A percentile compares a stretch with the other conserved stretches of the same genome.
Evolutionary conservation across 2,329 filamentous ascomycete species (phyloP).

Genomic region (Talaromyces sp.): DNA sequence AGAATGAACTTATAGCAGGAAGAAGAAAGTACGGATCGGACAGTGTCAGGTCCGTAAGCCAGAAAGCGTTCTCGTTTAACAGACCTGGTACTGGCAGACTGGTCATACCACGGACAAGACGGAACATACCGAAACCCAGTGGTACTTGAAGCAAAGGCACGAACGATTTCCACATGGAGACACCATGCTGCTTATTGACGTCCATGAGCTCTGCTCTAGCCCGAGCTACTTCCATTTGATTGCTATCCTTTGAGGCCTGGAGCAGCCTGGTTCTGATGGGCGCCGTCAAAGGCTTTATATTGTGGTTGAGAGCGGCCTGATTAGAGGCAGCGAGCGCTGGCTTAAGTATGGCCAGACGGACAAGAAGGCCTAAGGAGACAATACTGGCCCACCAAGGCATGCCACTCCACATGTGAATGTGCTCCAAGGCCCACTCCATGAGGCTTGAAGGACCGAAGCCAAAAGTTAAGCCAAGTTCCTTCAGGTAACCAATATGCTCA

Average conservation of each 20-base stretch:
- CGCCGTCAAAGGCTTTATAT: constrained; percentile 60
- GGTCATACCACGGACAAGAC: constrained; percentile 73
- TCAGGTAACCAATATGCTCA: constrained; percentile 79
- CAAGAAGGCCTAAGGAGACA: constrained; percentile 62
- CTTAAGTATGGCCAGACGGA: constrained; percentile 68
- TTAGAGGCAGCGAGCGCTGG: constrained; percentile 66
- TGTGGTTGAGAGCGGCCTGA: constrained; percentile 62
- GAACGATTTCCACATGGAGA: constrained; percentile 56
- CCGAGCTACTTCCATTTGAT: constrained; percentile 53
- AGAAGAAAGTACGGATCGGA: constrained; percentile 78
- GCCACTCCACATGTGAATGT: constrained; percentile 74
- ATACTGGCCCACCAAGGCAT: constrained; percentile 84
- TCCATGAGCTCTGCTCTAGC: constrained; percentile 52
- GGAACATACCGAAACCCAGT: constrained; percentile 79
- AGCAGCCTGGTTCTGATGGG: constrained; percentile 62
- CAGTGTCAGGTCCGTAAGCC: constrained; percentile 77
- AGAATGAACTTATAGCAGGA: constrained; percentile 62
- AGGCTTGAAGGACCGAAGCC: constrained; percentile 76
- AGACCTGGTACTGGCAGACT: constrained; percentile 79
- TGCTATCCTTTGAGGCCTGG: constrained; percentile 42
- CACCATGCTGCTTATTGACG: constrained; percentile 59
- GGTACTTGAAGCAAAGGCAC: constrained; percentile 66
- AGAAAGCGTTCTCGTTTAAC: constrained; percentile 69
- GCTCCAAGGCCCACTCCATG: constrained; percentile 78
- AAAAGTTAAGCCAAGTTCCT: constrained; percentile 81